phyloP scores from a whole-genome alignment of 306 rosid species.

The Mimosa bimucronata region DNA sequence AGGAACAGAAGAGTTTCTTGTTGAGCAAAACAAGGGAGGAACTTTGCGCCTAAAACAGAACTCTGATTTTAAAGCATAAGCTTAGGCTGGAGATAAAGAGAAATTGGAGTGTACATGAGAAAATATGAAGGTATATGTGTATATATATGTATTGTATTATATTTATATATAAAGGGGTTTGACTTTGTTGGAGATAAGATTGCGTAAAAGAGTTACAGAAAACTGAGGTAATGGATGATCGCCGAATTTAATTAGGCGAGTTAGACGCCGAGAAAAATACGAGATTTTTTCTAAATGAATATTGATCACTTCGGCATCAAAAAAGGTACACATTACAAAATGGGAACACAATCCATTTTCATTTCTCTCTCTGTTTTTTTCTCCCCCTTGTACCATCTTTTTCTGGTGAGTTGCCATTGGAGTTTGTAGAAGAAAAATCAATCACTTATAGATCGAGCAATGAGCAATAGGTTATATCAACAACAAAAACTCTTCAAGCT shows the following conservation, averaged over 20 bases:
- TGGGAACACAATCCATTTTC: constrained; percentile 41
- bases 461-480: not conserved
- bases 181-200: constrained; percentile 53
- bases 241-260: constrained; percentile 67
- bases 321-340: constrained; percentile 15
- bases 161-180: constrained; percentile 33
- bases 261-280: constrained; percentile 48
- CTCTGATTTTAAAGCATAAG: constrained; percentile 38
- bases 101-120: constrained; percentile 26
- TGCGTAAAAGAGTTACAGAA: constrained; percentile 47
- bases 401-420: constrained; percentile 56
- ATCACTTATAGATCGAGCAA: not conserved
- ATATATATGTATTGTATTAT: not conserved
- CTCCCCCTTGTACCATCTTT: constrained; percentile 14
- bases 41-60: not conserved
- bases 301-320: constrained; percentile 38
- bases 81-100: not conserved
- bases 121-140: constrained; percentile 15
- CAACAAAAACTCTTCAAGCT: too few relatives aligned
- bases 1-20: constrained; percentile 53
- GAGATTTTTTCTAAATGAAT: constrained; percentile 32
- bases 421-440: constrained; percentile 18
- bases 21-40: constrained; percentile 55
- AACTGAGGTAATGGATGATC: constrained; percentile 45
- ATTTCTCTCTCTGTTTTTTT: constrained; percentile 19